Conservation (phyloP, 768 basidiomycete species). For the Boletus speciosus region DNA sequence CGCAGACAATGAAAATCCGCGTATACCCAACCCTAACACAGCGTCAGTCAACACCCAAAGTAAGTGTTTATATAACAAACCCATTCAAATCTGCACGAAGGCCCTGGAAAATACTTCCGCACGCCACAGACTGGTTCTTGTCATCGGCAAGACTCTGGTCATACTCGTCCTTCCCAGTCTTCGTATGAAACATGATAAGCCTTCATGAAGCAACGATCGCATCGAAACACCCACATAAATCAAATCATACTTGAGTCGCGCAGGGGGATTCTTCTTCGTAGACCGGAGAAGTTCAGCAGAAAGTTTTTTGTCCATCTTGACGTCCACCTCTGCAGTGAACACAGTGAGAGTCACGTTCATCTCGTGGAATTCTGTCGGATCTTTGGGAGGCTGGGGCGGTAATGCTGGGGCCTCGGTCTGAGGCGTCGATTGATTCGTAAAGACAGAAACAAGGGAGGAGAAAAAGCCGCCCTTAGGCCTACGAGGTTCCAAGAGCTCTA, state of each 20-base stretch:
- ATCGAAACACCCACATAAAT: conserved; percentile 51
- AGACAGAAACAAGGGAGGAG: too few species aligned
- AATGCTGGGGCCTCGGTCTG: conserved; percentile 6
- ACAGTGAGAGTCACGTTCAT: conserved; percentile 31
- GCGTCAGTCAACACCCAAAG: too few species aligned
- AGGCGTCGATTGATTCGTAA: conserved; percentile 6
- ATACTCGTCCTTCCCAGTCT: conserved; percentile 83
- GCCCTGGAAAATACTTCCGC: conserved; percentile 67
- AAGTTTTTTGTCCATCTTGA: conserved; percentile 62
- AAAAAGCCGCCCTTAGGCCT: too few species aligned
- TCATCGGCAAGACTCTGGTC: conserved; percentile 72
- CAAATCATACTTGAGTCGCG: conserved; percentile 68
- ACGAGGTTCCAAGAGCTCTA: too few species aligned
- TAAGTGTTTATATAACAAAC: conserved; percentile 34
- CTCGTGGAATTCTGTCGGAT: conserved; percentile 5
- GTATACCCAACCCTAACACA: too few species aligned
- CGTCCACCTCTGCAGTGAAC: conserved; percentile 45
- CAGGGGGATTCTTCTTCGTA: conserved; percentile 93
- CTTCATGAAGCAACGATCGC: not conserved
- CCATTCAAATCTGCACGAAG: conserved; percentile 84
- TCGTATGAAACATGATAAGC: too few species aligned
- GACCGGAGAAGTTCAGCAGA: conserved; percentile 76
- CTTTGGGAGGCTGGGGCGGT: conserved; percentile 7
- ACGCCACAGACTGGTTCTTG: conserved; percentile 49
- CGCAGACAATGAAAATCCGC: conserved; percentile 8